These are phyloP conservation scores for Aschersonia sp. DNA, from an alignment of 2,329 filamentous ascomycete species.

Conservation along the genomic window DNA sequence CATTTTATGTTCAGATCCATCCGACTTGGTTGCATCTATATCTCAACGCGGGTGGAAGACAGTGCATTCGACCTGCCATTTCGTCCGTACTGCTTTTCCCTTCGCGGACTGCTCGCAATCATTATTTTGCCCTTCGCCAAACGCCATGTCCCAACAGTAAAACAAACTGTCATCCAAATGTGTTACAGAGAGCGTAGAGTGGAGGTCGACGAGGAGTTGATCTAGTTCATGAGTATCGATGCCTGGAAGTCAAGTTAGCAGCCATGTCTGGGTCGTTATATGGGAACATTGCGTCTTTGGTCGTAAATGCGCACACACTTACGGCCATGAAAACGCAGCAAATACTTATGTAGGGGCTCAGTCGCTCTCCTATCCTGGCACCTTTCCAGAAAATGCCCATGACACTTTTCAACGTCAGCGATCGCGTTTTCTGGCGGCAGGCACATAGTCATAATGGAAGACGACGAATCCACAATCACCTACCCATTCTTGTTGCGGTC, in stretches of 20 bases:
- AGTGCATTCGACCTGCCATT: no score
- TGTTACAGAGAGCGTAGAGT: background rate
- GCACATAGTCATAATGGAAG: no score
- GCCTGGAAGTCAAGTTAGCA: slow-evolving; percentile 11
- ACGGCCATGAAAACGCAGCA: slow-evolving; percentile 93
- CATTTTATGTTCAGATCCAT: no score
- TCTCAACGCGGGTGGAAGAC: no score
- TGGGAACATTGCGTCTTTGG: background rate
- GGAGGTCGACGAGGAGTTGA: background rate
- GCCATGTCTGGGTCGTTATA: no score
- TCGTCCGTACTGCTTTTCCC: no score
- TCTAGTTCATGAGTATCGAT: slow-evolving; percentile 23
- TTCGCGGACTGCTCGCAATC: no score
- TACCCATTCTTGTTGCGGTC: slow-evolving; percentile 89
- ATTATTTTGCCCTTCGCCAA: background rate
- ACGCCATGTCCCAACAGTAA: background rate
- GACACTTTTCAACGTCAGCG: slow-evolving; percentile 31
- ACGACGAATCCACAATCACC: no score
- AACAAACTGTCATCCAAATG: background rate
- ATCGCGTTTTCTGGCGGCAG: background rate
- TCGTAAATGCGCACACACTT: slow-evolving; percentile 12
- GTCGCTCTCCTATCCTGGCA: slow-evolving; percentile 76
- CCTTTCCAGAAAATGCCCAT: slow-evolving; percentile 93
- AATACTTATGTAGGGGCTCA: slow-evolving; percentile 91
- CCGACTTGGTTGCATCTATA: no score